Conservation (phyloP, 331 rosid species). For the Pyracantha coccinea region DNA sequence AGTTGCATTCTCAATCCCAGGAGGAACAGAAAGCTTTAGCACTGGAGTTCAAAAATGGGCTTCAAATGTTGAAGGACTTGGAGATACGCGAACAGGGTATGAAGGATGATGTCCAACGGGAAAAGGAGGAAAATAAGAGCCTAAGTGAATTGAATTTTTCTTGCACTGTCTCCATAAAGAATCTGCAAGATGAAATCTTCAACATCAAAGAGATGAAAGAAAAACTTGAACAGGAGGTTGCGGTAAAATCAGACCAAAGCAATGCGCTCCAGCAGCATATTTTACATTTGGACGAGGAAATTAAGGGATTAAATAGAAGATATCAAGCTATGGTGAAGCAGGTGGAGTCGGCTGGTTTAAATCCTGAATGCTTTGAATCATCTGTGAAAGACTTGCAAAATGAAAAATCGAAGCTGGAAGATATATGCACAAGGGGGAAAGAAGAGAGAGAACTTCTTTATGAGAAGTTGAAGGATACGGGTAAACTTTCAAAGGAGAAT, state of each 20-base stretch:
- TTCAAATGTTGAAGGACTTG: constrained; percentile 63
- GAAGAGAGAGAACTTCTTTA: constrained; percentile 54
- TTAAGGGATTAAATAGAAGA: constrained; percentile 49
- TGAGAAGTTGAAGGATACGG: constrained; percentile 60
- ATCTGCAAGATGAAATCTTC: constrained; percentile 64
- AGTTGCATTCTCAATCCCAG: constrained; percentile 62
- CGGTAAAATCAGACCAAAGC: constrained; percentile 48
- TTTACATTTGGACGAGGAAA: constrained; percentile 52
- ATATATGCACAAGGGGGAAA: constrained; percentile 43
- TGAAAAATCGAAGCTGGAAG: constrained; percentile 62
- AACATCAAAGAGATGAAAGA: constrained; percentile 79
- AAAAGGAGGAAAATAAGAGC: constrained; percentile 57
- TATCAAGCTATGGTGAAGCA: constrained; percentile 67
- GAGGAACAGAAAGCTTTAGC: constrained; percentile 83
- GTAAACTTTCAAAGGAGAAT: constrained; percentile 51
- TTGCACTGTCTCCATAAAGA: constrained; percentile 36
- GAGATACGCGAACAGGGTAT: constrained; percentile 54
- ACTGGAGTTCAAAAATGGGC: constrained; percentile 70
- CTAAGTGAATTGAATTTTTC: constrained; percentile 47
- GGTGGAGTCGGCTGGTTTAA: constrained; percentile 59
- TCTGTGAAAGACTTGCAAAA: constrained; percentile 64
- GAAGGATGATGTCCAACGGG: constrained; percentile 54
- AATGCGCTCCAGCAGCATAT: constrained; percentile 52
- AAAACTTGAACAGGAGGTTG: constrained; percentile 65
- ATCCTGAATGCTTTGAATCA: constrained; percentile 52